Evolutionary conservation across 1,284 basidiomycete genomes (phyloP), one percentile per base, ranked within the genome.

Genomic region (Leucocoprinus gongylophorus): DNA sequence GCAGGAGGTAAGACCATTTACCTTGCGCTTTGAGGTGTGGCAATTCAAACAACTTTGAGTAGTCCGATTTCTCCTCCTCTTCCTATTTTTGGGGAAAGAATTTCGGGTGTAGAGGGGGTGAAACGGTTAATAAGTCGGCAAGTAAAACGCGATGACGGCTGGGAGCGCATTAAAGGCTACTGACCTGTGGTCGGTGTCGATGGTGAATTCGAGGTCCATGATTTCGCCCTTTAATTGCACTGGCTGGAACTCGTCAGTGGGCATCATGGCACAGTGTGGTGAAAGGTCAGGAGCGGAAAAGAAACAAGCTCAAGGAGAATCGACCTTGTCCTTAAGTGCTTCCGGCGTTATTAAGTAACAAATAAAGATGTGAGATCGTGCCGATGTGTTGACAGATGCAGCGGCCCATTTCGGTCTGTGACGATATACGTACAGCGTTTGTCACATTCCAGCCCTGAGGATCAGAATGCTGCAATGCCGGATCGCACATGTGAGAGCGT

Each of bases 11-110:
- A 44, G 41, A 28, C n/a, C 46, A 65, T 76, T 55, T 56, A 91
- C 90, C 78, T 92, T 94, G 62, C 91, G 76, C 71, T 94, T 94
- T 51, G 91, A 92, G 46, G 90, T 91, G 68, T 94, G 91, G 69
- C 91, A 95, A 61, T 93, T 92, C 52, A 95, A 76, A 65, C 91
- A 95, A 61, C 72, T 74, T 71, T 92, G 85, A 6, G 91, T 93
- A 37, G 90, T 92, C 63, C 91, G 77, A 71, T 95, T 94, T 62
- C 91, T 79, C 63, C 91, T 78, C 58, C 84, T 79, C 63, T 81
- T 80, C 63, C 75, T 76, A 69, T 70, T 71, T 71, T 71, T 68
- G 70, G 54, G 70, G 62, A 61, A 64, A 67, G 60, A 44, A 56
- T 62, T 62, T 63, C 67, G 71, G 70, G 61, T 46, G 67, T 70